These are phyloP conservation scores for Perkinsus marinus DNA, from an alignment of 169 alveolate species.

Conservation along the genomic window DNA sequence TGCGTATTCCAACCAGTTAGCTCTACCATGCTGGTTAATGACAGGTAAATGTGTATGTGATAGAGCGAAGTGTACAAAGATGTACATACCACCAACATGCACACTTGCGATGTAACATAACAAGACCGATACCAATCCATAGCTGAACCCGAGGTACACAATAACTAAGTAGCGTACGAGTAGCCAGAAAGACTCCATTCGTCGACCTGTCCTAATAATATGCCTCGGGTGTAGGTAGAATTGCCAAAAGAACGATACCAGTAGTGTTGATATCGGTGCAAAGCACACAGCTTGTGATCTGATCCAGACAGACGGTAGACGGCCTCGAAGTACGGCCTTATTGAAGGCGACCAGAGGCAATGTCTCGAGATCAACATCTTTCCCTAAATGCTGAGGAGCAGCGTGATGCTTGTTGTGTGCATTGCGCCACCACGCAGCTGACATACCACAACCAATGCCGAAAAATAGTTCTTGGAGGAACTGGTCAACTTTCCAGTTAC, in stretches of 20 bases:
- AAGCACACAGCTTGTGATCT: neutral
- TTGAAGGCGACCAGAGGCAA: slow-evolving; percentile 8
- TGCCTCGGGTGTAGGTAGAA: slow-evolving; percentile 7
- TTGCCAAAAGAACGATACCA: slow-evolving; percentile 6
- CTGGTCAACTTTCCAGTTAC: neutral
- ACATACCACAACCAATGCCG: neutral
- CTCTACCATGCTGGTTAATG: neutral
- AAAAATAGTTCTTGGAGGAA: neutral
- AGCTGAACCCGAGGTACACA: neutral
- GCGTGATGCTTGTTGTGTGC: slow-evolving; percentile 13
- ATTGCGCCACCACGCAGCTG: neutral
- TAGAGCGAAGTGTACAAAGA: neutral
- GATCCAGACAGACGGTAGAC: neutral
- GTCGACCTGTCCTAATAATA: neutral
- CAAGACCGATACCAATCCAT: too few relatives aligned
- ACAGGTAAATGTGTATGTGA: slow-evolving; percentile 4
- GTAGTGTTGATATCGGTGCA: neutral
- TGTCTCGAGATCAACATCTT: slow-evolving; percentile 4
- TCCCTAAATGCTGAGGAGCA: slow-evolving; percentile 1
- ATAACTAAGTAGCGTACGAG: neutral
- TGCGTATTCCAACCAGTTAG: slow-evolving; percentile 6
- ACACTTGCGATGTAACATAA: neutral
- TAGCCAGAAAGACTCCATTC: neutral
- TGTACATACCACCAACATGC: neutral
- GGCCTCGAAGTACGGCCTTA: neutral